These are phyloP conservation scores for Diatrype stigma DNA, from an alignment of 2,329 filamentous ascomycete genomes.

Conservation along the genomic window DNA sequence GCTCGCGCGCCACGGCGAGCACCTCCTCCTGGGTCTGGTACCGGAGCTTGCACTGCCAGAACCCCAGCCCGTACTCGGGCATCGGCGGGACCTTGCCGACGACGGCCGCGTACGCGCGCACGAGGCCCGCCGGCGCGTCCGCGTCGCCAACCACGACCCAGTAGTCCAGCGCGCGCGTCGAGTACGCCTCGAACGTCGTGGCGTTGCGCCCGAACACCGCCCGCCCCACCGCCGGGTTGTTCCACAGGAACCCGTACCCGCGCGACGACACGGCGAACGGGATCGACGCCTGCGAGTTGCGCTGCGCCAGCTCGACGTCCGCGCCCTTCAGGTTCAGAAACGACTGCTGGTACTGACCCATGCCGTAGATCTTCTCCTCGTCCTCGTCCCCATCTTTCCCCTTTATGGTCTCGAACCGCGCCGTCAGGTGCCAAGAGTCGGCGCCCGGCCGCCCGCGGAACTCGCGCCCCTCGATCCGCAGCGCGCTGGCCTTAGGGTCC, in stretches of 20 bases:
- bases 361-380: slow-evolving; percentile 61
- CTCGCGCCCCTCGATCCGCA: slow-evolving; percentile 54
- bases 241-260: slow-evolving; percentile 64
- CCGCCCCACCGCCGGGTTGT: slow-evolving; percentile 58
- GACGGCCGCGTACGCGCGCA: slow-evolving; percentile 49
- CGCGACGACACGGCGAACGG: slow-evolving; percentile 57
- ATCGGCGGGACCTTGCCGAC: slow-evolving; percentile 61
- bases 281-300: slow-evolving; percentile 63
- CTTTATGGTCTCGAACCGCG: slow-evolving; percentile 47
- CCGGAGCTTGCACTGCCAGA: slow-evolving; percentile 64
- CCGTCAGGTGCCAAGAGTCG: slow-evolving; percentile 53
- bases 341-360: slow-evolving; percentile 66
- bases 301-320: slow-evolving; percentile 61
- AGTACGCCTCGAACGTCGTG: slow-evolving; percentile 56
- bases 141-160: slow-evolving; percentile 57
- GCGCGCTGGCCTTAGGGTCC: slow-evolving; percentile 56
- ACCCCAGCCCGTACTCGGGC: slow-evolving; percentile 63
- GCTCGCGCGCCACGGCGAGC: slow-evolving; percentile 55
- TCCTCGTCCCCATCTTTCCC: slow-evolving; percentile 23
- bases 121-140: slow-evolving; percentile 50
- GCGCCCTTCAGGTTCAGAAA: slow-evolving; percentile 58
- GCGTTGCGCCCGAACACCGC: slow-evolving; percentile 58
- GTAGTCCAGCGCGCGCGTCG: slow-evolving; percentile 55
- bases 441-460: slow-evolving; percentile 49
- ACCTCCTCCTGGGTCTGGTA: slow-evolving; percentile 65